Evolutionary conservation across 1,284 basidiomycete species (phyloP).

Genomic region (Tylopilus sp.): DNA sequence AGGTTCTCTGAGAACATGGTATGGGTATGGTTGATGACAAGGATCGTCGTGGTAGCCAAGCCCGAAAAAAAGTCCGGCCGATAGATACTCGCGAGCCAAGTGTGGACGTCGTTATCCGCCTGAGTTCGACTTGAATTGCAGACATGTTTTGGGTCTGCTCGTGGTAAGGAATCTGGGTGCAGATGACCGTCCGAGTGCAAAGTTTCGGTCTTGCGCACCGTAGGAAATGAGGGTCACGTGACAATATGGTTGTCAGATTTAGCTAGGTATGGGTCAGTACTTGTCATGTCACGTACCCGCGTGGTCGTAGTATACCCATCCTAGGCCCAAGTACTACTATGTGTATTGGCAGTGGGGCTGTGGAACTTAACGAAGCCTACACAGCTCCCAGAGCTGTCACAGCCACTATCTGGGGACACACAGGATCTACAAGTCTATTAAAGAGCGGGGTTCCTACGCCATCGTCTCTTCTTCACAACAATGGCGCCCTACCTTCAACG

Average conservation of each 20-base stretch:
- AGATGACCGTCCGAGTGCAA: too few relatives aligned
- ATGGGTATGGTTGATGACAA: background rate
- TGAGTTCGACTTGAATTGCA: conserved; percentile 12
- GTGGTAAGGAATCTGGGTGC: too few relatives aligned
- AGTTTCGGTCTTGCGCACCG: too few relatives aligned
- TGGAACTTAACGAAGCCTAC: too few relatives aligned
- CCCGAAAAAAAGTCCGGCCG: background rate
- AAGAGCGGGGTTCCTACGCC: background rate
- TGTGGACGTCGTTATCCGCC: conserved; percentile 15
- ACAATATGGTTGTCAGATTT: too few relatives aligned
- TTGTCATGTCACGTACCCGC: too few relatives aligned
- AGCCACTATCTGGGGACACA: background rate
- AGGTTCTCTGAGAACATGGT: background rate
- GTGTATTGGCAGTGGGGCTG: too few relatives aligned
- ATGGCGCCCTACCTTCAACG: conserved; percentile 5
- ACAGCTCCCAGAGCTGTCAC: background rate
- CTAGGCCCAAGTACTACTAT: too few relatives aligned
- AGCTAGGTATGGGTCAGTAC: too few relatives aligned
- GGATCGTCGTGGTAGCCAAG: background rate
- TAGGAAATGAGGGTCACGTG: too few relatives aligned
- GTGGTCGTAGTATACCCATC: too few relatives aligned
- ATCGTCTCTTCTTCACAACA: background rate
- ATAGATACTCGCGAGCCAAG: conserved; percentile 9
- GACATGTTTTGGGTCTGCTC: background rate
- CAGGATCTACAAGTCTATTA: background rate